Base-by-base conservation (phyloP, 805 yeast species). In the Candida krabiensis region DNA sequence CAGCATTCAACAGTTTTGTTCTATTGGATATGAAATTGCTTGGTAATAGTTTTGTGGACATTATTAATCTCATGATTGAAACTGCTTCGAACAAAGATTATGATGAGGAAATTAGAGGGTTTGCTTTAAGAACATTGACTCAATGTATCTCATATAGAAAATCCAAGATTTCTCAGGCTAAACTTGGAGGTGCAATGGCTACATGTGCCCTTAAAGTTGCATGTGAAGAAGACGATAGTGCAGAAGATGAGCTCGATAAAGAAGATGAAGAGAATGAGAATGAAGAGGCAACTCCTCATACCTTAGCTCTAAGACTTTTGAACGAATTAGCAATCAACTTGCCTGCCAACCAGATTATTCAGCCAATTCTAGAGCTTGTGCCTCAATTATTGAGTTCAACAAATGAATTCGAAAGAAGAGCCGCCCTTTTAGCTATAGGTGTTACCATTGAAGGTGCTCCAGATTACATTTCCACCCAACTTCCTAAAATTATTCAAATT, bases 401-500 rank as follows among this genome's bases (percentile, higher is more conserved):
- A n/a, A 79, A 86, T 60, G 73, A 75, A 45, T 82, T 77, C 49
- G 88, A 85, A 67, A 81, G 95, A 70, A 81, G 96, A 68, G 96
- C 95, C 43, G 93, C 85, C 38, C 71, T 89, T 36, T 70, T 87
- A 53, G 77, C 95, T 23, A 69, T 93, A 46, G 88, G 95, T 53
- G 86, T 80, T 40, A 80, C 91, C 36, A 86, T 86, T 31, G 77
- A 85, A 47, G 99, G 98, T 60, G 91, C 98, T 28, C 98, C 98
- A 46, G 99, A 93, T 58, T 91, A 74, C 63, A 75, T 86, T 54
- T 76, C 89, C 32, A 73, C 83, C 33, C 91, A 89, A 58, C 66
- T 90, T 44, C 75, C 77, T 43, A 81, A 80, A 56, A 67, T 93
- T 46, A 74, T 89, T 37, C 87, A 88, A 35, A 75, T 80, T 41